These are phyloP conservation scores for Cladosporium sp. DNA, from an alignment of 2,329 filamentous ascomycete species.

Conservation along the genomic window DNA sequence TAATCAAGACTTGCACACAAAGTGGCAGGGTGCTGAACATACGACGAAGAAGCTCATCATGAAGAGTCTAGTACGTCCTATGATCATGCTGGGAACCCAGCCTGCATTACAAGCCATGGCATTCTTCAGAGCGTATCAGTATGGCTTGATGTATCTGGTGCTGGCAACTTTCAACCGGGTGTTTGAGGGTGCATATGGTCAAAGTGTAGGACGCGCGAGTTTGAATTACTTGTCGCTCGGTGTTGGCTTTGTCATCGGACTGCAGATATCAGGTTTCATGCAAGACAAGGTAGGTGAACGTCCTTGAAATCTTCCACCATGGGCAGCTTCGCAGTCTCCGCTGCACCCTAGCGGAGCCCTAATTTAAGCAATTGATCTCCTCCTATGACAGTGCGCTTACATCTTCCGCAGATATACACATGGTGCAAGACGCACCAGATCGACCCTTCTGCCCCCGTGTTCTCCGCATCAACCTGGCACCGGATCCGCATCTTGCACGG, in stretches of 20 bases:
- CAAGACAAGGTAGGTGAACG: constrained; percentile 19
- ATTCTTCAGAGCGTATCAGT: constrained; percentile 22
- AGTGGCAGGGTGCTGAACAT: constrained; percentile 21
- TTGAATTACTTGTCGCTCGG: constrained; percentile 25
- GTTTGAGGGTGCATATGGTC: constrained; percentile 21
- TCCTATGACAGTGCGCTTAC: too few relatives aligned
- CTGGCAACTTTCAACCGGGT: constrained; percentile 18
- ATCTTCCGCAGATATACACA: constrained; percentile 15
- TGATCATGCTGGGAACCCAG: constrained; percentile 25
- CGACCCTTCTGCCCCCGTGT: constrained; percentile 16
- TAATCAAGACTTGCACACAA: constrained; percentile 21
- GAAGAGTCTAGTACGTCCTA: constrained; percentile 22
- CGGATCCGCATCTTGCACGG: not conserved
- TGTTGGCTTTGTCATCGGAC: constrained; percentile 50
- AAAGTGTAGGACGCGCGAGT: constrained; percentile 19
- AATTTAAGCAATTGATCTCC: too few relatives aligned
- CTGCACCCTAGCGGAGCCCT: too few relatives aligned
- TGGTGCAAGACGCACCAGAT: constrained; percentile 21
- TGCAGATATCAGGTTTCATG: constrained; percentile 21
- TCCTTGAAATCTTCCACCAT: too few relatives aligned
- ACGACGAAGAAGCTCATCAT: constrained; percentile 22
- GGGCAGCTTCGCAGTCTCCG: too few relatives aligned
- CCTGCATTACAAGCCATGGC: constrained; percentile 23
- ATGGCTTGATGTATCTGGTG: constrained; percentile 25
- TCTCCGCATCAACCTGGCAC: constrained; percentile 16